Base-by-base conservation (phyloP, 352 stramenopile species). In the Phytophthora uliginosa region DNA sequence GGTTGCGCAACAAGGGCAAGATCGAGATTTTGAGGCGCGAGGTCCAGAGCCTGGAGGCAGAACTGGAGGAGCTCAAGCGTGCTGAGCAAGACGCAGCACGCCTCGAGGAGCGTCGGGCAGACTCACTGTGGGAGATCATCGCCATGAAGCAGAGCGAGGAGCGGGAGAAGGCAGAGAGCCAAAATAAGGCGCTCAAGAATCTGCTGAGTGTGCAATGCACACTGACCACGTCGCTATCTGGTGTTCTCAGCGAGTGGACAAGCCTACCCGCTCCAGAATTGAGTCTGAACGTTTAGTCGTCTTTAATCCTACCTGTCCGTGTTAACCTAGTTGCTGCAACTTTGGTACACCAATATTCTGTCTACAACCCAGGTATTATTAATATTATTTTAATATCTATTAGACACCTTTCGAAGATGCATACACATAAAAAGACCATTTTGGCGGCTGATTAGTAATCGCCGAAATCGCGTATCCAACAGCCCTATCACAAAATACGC, bases 1-100 rank as follows among this genome's bases (percentile, higher is more conserved):
- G 69, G 24, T 36, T 76, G 22, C 50, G 69, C 5, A 76, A 76
- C 52, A 76, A 76, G 31, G 69, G 64, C 47, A 76, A 76, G 33
- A 76, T 76, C 36, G 69, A 76, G 26, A 51, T 61, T 7, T 24
- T 76, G 18, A 48, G 64, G 12, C 63, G 58, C 13, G 63, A 76
- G 38, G 40, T 76, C 52, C 20, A 69, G 36, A 36, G 8, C 0
- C 64, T 76, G 4, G 51, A 76, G 42, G 28, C 38, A 9, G 34
- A 76, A 26, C 52, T 76, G 2, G 58, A 71, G 3, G 12, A 3
- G 50, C 45, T 73, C 2, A 65, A 52, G 7, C 34, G 54, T 12
- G 13, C 57, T 22, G 28, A 50, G 55, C 17, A 38, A 61, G n/a
- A 33, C 15, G 6, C 24, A 26, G 40, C 26, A 13, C 18, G 64